Evolutionary conservation across 768 basidiomycete genomes (phyloP).

Genomic region (Macrolepiota fuliginosa): DNA sequence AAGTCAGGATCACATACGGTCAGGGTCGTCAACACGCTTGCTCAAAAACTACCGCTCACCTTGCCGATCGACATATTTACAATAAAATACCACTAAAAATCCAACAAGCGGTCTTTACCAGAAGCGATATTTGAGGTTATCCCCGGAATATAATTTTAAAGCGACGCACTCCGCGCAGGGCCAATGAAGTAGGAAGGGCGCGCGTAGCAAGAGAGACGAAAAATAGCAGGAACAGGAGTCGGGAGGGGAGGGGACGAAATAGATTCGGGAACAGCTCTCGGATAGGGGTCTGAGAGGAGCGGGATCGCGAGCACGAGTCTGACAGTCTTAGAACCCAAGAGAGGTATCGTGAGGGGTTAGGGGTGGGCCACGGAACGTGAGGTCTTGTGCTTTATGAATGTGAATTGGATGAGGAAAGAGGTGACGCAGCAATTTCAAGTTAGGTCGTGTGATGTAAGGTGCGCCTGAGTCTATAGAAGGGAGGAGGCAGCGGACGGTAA

Average conservation of each 20-base stretch:
- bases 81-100: background rate
- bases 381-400: background rate
- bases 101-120: background rate
- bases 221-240: background rate
- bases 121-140: background rate
- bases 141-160: too few relatives aligned
- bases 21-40: background rate
- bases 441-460: background rate
- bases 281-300: slow-evolving; percentile 5
- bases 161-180: too few relatives aligned
- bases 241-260: background rate
- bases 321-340: background rate
- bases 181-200: background rate
- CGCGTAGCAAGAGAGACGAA: background rate
- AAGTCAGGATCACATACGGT: background rate
- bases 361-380: background rate
- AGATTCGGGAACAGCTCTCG: slow-evolving; percentile 7
- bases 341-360: background rate
- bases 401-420: background rate
- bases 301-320: background rate
- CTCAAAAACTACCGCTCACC: background rate
- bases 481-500: background rate
- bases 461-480: background rate
- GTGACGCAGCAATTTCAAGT: background rate
- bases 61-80: slow-evolving; percentile 7